Conservation (phyloP, 106 monocot species). For the Dendrobium nobile region DNA sequence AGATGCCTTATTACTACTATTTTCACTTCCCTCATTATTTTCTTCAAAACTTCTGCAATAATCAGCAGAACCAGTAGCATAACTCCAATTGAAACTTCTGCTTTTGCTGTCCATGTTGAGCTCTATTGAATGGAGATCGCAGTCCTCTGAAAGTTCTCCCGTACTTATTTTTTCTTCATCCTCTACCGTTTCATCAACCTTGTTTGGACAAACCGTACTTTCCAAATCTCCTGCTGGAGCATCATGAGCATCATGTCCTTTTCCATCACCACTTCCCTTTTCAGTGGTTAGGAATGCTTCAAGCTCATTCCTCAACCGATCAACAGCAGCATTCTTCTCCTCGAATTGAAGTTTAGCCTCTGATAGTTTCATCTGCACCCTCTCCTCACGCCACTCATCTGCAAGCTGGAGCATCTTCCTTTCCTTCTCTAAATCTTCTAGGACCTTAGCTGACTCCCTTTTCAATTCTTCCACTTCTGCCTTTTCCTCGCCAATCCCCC, state of each 20-base stretch:
- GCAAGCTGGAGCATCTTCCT: slow-evolving; percentile 87
- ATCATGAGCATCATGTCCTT: background rate
- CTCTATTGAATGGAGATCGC: slow-evolving; percentile 75
- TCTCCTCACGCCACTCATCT: slow-evolving; percentile 68
- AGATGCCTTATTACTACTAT: background rate
- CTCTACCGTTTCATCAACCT: slow-evolving; percentile 12
- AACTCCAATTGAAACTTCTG: slow-evolving; percentile 44
- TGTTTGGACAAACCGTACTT: background rate
- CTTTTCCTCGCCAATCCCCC: slow-evolving; percentile 49
- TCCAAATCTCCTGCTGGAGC: slow-evolving; percentile 7
- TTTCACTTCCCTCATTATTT: slow-evolving; percentile 2
- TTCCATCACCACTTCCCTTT: slow-evolving; percentile 11
- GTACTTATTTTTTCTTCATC: slow-evolving; percentile 20
- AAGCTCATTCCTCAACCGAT: slow-evolving; percentile 64
- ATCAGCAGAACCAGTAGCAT: slow-evolving; percentile 11
- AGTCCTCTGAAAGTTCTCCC: slow-evolving; percentile 29
- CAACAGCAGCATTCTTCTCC: slow-evolving; percentile 71
- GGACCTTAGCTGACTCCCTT: slow-evolving; percentile 31
- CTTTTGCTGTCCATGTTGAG: slow-evolving; percentile 49
- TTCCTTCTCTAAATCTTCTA: slow-evolving; percentile 62
- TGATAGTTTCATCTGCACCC: slow-evolving; percentile 74
- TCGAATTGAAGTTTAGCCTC: slow-evolving; percentile 70
- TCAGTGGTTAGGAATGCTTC: slow-evolving; percentile 39
- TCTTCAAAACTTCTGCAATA: background rate
- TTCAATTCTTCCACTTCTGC: slow-evolving; percentile 52